A percentile compares a stretch with the other conserved stretches of the same genome.
Evolutionary conservation across 1,139 yeast species (phyloP).

Genomic region (Yamadazyma dushanensis): DNA sequence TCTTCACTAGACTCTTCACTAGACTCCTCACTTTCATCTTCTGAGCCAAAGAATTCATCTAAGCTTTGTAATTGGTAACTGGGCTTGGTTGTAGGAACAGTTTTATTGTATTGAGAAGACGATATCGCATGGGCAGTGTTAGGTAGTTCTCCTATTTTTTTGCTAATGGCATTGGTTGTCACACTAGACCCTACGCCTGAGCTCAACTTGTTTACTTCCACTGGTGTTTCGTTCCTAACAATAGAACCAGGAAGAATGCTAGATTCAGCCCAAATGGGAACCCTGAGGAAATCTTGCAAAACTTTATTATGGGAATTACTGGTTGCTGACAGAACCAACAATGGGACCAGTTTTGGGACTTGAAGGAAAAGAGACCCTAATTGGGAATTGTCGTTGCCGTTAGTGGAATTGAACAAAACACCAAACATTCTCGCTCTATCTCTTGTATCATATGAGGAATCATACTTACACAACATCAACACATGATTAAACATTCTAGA

Average conservation of each 20-base stretch:
- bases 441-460: conserved; percentile 72
- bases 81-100: conserved; percentile 22
- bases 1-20: conserved; percentile 11
- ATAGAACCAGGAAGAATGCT: conserved; percentile 32
- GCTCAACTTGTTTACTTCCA: conserved; percentile 25
- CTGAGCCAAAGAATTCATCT: conserved; percentile 81
- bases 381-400: conserved; percentile 38
- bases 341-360: conserved; percentile 75
- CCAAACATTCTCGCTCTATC: conserved; percentile 80
- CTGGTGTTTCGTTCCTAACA: conserved; percentile 35
- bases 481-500: conserved; percentile 62
- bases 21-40: conserved; percentile 32
- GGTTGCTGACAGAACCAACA: conserved; percentile 8
- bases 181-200: conserved; percentile 5
- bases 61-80: conserved; percentile 66
- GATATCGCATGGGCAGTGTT: conserved; percentile 27
- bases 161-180: conserved; percentile 18
- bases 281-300: conserved; percentile 26
- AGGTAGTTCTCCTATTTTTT: conserved; percentile 23
- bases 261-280: conserved; percentile 37
- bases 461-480: conserved; percentile 70
- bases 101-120: conserved; percentile 20
- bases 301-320: conserved; percentile 14
- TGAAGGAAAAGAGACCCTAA: conserved; percentile 78
- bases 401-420: conserved; percentile 43